phyloP scores from a whole-genome alignment of 441 rosid species.

The Isatis lusitanica region DNA sequence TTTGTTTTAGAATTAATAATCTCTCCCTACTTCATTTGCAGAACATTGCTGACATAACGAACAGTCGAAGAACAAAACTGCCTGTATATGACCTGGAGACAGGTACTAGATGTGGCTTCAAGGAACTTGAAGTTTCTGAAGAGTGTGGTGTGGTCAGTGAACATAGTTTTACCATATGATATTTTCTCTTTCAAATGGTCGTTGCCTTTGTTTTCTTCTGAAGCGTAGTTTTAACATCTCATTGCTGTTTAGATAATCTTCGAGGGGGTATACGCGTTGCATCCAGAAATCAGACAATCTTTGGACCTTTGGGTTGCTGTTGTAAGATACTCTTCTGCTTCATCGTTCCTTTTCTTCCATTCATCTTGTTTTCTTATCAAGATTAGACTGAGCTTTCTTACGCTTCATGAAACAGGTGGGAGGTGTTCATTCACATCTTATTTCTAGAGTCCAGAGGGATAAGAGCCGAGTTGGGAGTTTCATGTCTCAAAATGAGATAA shows the following conservation, averaged over 20 bases:
- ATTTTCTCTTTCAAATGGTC: background rate
- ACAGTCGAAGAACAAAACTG: conserved; percentile 73
- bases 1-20: conserved; percentile 11
- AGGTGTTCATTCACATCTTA: conserved; percentile 97
- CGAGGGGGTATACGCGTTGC: conserved; percentile 98
- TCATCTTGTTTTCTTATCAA: conserved; percentile 9
- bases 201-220: conserved; percentile 9
- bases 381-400: conserved; percentile 25
- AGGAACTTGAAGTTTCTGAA: conserved; percentile 91
- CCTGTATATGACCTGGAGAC: conserved; percentile 89
- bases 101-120: conserved; percentile 83
- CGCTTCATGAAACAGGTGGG: conserved; percentile 73
- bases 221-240: background rate
- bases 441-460: conserved; percentile 98
- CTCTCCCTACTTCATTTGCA: conserved; percentile 42
- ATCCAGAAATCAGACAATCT: conserved; percentile 89
- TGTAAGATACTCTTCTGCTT: conserved; percentile 56
- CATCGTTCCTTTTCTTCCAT: conserved; percentile 5
- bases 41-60: conserved; percentile 79
- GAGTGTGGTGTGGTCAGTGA: conserved; percentile 94
- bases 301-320: conserved; percentile 99
- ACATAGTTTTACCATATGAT: conserved; percentile 2
- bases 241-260: conserved; percentile 69
- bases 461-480: conserved; percentile 87
- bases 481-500: conserved; percentile 96